A percentile compares a stretch with the other conserved stretches of the same genome.
phyloP scores from a whole-genome alignment of 371 early-diverging fungal species.

The Chytridium lagenaria region DNA sequence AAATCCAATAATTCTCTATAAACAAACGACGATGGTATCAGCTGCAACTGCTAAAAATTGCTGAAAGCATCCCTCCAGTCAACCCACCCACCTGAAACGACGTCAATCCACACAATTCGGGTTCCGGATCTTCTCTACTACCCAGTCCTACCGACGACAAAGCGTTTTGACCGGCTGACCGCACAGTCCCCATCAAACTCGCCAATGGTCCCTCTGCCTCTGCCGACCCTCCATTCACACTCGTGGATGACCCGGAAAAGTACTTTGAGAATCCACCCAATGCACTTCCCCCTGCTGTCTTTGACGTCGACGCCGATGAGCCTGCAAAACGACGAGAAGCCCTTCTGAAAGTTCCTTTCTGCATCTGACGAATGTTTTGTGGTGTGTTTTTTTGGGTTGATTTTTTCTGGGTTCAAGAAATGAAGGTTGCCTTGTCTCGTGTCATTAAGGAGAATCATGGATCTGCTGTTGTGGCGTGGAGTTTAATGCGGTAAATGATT shows the following conservation, averaged over 20 bases:
- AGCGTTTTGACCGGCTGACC: slow-evolving; percentile 10
- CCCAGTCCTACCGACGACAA: background rate
- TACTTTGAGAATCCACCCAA: background rate
- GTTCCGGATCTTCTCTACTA: slow-evolving; percentile 20
- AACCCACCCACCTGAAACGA: slow-evolving; percentile 24
- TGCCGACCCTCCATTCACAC: background rate
- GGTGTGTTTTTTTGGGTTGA: background rate
- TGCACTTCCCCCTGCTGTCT: background rate
- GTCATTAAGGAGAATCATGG: background rate
- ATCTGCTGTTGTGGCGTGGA: background rate
- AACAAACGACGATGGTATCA: no score
- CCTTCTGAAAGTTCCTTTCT: background rate
- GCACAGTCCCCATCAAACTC: slow-evolving; percentile 11
- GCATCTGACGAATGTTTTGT: background rate
- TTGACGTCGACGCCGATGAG: background rate
- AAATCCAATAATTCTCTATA: slow-evolving; percentile 34
- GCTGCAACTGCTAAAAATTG: background rate
- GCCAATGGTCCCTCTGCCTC: background rate
- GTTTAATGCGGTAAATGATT: background rate
- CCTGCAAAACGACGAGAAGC: background rate
- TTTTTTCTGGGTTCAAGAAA: background rate
- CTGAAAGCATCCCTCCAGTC: background rate
- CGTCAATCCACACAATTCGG: slow-evolving; percentile 36
- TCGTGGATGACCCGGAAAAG: background rate
- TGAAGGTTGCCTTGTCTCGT: background rate